Base-by-base conservation (phyloP, 768 basidiomycete species). In the Russula sp. region DNA sequence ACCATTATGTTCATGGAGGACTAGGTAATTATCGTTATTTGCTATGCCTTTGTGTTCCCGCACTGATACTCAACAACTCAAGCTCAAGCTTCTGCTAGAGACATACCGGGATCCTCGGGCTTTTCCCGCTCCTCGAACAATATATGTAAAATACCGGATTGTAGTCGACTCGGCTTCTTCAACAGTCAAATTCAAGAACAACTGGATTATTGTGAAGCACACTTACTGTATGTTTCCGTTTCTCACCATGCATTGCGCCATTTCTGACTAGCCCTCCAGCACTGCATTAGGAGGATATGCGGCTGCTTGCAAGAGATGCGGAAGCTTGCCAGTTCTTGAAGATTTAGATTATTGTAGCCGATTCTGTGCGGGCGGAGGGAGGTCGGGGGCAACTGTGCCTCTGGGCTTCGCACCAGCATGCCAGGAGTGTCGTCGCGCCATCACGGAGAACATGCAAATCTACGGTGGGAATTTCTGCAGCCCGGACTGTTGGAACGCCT, bases 271-370 rank as follows among this genome's bases (percentile, higher is more conserved):
- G 42, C 20, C 14, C 10, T n/a, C 40, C n/a, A 65, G 64, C 20
- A 1, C 1, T 44, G 54, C 30, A 11, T 6, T 65, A 5, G 0
- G 14, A 1, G 54, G 64, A 34, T 61, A 51, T 20, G 64, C 64
- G 1, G 24, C 24, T 3, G 6, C 13, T 14, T 65, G 64, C 40
- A 1, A 1, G 32, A 20, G n/a, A 9, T 65, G 64, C 40, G 1
- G 4, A 2, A 20, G 11, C 2, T 51, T 57, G 28, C 59, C 64
- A n/a, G 59, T 55, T 44, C 24, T 30, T 46, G 28, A 38, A 13
- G 32, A 52, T 24, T 56, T 59, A 24, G 22, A 22, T 0, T 61
- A 56, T 48, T 65, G 64, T 48, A 65, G 54, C 52, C 40, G 14
- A 18, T 18, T 5, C 16, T 65, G 64, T 20, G 46, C 32, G 54